Percentiles rank a stretch among this genome's conserved stretches.
Evolutionary conservation across 495 filamentous ascomycete genomes (phyloP).

Genomic region (Pseudotulostoma volvatum): DNA sequence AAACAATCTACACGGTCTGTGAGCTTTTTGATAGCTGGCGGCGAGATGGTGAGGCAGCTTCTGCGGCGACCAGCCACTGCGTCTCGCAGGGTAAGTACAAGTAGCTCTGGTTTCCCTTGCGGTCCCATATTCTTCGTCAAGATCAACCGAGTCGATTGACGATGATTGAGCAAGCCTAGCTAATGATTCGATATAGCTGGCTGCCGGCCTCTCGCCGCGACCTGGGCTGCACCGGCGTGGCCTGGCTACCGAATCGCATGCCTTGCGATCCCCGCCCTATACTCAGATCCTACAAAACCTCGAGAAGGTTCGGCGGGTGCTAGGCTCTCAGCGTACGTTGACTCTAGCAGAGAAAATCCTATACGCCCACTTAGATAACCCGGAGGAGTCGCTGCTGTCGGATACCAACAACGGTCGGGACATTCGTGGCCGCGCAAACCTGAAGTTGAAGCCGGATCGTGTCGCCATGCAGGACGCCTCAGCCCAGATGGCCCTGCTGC

Average conservation of each 20-base stretch:
- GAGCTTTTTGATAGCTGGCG: no score
- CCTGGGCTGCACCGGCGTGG: conserved; percentile 4
- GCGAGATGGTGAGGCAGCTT: conserved; percentile 21
- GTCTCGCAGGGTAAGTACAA: conserved; percentile 16
- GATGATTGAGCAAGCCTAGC: not conserved
- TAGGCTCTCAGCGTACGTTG: conserved; percentile 48
- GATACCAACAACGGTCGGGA: conserved; percentile 63
- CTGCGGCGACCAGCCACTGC: conserved; percentile 18
- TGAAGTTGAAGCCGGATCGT: conserved; percentile 94
- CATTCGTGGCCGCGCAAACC: conserved; percentile 74
- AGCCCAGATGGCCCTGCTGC: conserved; percentile 91
- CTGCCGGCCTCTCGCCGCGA: conserved; percentile 1
- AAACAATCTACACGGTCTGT: no score
- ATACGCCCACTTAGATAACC: conserved; percentile 83
- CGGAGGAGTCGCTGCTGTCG: conserved; percentile 67
- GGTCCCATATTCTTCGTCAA: conserved; percentile 1
- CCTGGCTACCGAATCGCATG: conserved; percentile 18
- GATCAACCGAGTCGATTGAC: not conserved
- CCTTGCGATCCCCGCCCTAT: conserved; percentile 47
- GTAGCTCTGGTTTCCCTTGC: conserved; percentile 1
- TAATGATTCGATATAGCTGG: not conserved
- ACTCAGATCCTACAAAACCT: conserved; percentile 41
- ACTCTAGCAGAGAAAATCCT: conserved; percentile 95
- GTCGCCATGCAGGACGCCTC: conserved; percentile 99
- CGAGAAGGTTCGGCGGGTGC: conserved; percentile 49